A percentile compares a stretch with the other conserved stretches of the same genome.
These are phyloP conservation scores for Schrenkiella parvula DNA, from an alignment of 345 rosid species.

Conservation along the genomic window DNA sequence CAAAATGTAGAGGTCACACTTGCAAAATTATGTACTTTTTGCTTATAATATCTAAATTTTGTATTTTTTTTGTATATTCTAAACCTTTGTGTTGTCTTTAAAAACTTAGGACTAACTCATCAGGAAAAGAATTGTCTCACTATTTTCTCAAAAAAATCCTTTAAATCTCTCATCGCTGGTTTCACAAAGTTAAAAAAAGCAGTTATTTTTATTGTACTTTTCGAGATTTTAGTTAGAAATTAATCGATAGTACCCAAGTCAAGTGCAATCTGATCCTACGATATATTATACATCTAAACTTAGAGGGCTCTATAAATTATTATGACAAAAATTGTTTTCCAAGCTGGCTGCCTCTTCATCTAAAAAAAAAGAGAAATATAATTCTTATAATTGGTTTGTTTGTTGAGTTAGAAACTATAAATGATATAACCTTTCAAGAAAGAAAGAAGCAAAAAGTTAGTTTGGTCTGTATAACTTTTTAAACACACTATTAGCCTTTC, in stretches of 20 bases:
- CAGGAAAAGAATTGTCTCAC: neutral
- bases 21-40: neutral
- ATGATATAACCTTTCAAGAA: slow-evolving; percentile 11
- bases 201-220: neutral
- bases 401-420: slow-evolving; percentile 3
- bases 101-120: slow-evolving; percentile 5
- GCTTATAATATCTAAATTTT: neutral
- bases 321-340: neutral
- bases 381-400: slow-evolving; percentile 10
- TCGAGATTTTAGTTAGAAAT: neutral
- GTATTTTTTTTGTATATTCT: neutral
- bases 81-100: neutral
- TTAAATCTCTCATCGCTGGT: neutral
- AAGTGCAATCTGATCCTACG: neutral
- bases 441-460: slow-evolving; percentile 18
- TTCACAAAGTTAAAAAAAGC: neutral
- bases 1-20: slow-evolving; percentile 6
- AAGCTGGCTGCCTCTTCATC: slow-evolving; percentile 12
- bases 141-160: neutral
- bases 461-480: slow-evolving; percentile 31
- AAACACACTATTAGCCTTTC: slow-evolving; percentile 34
- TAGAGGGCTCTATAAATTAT: neutral
- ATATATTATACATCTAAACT: neutral
- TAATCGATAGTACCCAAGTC: neutral
- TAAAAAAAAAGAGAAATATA: neutral